These are phyloP conservation scores for Parietichytrium sp. DNA, from an alignment of 108 stramenopile genomes.

Conservation along the genomic window DNA sequence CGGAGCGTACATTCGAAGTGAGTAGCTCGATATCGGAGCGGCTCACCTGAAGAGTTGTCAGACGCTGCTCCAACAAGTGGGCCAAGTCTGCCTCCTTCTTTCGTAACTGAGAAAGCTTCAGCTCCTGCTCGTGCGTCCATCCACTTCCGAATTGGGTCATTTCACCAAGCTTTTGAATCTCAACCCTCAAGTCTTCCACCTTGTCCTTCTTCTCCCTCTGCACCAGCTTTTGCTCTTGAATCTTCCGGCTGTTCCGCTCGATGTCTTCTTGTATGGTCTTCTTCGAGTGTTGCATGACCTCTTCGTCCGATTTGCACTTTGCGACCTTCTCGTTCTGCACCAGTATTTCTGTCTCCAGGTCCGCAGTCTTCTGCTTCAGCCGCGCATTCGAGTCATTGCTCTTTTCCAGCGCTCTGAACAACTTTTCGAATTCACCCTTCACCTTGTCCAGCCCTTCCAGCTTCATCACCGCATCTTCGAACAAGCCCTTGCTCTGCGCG, in stretches of 20 bases:
- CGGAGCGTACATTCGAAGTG: constrained; percentile 42
- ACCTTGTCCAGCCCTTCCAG: constrained; percentile 1
- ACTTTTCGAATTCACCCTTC: not conserved
- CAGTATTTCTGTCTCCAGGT: not conserved
- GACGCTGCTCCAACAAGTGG: constrained; percentile 45
- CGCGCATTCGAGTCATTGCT: not conserved
- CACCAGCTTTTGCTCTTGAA: constrained; percentile 2
- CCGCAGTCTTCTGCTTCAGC: not conserved
- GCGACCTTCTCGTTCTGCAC: constrained; percentile 19
- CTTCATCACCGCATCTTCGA: not conserved
- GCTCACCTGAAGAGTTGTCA: constrained; percentile 43
- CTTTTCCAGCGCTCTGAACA: constrained; percentile 26
- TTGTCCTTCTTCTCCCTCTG: constrained; percentile 59
- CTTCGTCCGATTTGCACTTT: constrained; percentile 42
- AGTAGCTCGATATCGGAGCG: constrained; percentile 58
- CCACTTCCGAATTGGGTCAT: not conserved
- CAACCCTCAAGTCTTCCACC: constrained; percentile 42
- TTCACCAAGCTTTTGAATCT: constrained; percentile 39
- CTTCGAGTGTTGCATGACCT: constrained; percentile 46
- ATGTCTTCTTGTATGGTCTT: constrained; percentile 39
- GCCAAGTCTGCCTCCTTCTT: constrained; percentile 32
- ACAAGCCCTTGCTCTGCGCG: no score
- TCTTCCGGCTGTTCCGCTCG: not conserved
- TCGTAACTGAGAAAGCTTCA: not conserved
- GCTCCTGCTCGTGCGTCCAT: not conserved